Evolutionary conservation across 1,284 basidiomycete genomes (phyloP), one percentile per base, ranked within the genome.

Genomic region (Ustilago trichophora): DNA sequence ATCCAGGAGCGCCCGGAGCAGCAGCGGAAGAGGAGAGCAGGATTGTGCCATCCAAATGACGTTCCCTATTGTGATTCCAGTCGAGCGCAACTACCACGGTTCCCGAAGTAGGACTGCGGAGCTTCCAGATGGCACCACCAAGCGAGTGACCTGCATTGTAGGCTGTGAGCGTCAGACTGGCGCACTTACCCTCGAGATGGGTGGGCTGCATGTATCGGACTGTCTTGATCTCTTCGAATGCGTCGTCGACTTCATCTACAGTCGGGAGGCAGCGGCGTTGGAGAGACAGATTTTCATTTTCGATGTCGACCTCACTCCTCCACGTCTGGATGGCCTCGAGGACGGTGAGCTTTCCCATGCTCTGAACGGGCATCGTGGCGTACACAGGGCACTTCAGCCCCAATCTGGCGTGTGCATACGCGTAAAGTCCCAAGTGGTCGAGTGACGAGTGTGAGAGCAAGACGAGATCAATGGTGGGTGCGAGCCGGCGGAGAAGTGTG

Each of bases 91-190:
- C 96, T 25, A 98, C 85, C 16, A 98, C 89, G 3, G 96, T 98
- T 7, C 94, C 95, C 8, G 92, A 91, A 0, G 93, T 93, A 2
- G 96, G 94, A 1, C 93, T 97, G 32, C 96, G 89, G 59, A 99
- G 90, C 82, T 98, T 98, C 94, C 94, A 98, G 68, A 99, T 91
- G 3, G 94, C 93, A 43, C 95, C 96, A 71, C 96, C 96, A 16
- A 99, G 87, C 0, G 92, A 92, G 82, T 98, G 94, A 0, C 96
- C 96, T 11, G 93, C 91, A 68, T 91, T 91, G 84, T 96, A 97
- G 0, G 96, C 94, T 15, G 94, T 96, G 63, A 99, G 90, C 0
- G 95, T 95, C 67, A 98, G 85, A 46, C 67, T 49, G 43, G 71
- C 71, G 21, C 69, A 72, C 32, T 72, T 73, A 90, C 95, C 95